Base-by-base conservation (phyloP, 331 rosid genomes). In the Rosa hybrid region DNA sequence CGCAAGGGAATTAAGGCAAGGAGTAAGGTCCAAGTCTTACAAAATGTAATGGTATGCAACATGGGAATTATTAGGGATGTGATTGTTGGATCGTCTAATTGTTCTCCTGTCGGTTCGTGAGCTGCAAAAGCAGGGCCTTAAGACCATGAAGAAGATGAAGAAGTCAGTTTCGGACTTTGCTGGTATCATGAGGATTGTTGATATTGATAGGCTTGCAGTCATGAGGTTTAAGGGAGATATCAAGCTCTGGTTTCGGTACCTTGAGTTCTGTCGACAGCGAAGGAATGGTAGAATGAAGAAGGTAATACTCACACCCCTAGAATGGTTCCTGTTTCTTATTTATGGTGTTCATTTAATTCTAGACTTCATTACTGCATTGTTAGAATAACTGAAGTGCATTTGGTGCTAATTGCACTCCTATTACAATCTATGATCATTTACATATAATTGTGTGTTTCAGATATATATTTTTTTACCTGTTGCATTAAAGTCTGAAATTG, bases 211-310 rank as follows among this genome's bases (percentile, higher is more conserved):
- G 84, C 90, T 89, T 1, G 97, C 92, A 20, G 87, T 89, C 81
- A 90, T 72, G 80, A 90, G 94, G 51, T 92, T 72, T 74, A 95
- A 90, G 77, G 99, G 99, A 7, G 97, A 95, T 57, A 78, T 95
- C 77, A 90, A 88, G 50, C 86, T 95, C 62, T 95, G 99, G 99
- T 91, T 95, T 87, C 91, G 88, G 64, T 89, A 86, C 77, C 89
- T 95, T 72, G 97, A 95, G 88, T 95, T 92, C 78, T 91, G 98
- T 71, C 84, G 89, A 54, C 70, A 65, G 25, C 84, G 82, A 77
- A 84, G 86, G 73, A 82, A 93, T 81, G 99, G 96, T 48, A 90
- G 90, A 78, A 93, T 93, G 98, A 95, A 91, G 86, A 90, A 85
- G 98, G 99, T 93, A 80, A 42, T 48, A 1, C 59, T 76, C 56